Base-by-base conservation (phyloP, 352 stramenopile genomes). In the Phytophthora tubulina region DNA sequence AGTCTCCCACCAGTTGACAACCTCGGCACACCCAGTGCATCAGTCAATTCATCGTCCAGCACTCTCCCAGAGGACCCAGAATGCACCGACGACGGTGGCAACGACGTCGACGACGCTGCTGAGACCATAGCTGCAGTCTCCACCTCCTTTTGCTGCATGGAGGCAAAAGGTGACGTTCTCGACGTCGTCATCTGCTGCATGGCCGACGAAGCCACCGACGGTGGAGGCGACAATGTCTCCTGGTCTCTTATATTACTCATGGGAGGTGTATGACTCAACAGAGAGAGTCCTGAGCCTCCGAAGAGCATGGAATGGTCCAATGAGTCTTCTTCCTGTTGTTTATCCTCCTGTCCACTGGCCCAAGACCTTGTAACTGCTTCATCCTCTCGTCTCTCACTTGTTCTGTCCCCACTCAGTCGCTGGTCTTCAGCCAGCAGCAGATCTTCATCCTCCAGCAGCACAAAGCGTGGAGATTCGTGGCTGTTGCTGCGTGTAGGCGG, bases 231-330 rank as follows among this genome's bases (percentile, higher is more conserved):
- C 7, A 59, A 6, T 27, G 35, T 54, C 17, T 30, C 31, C 21
- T 52, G 45, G 7, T 60, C 54, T 67, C 48, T 45, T 1, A 21
- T 64, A 66, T 42, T 17, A 52, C 41, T 30, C 4, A 42, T 44
- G 3, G 46, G 55, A 3, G 55, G 41, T 6, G 42, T 59, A n/a
- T 45, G 33, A 54, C 51, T 70, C 2, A 48, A 67, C 27, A 48
- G 57, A 4, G 84, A 89, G 1, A 79, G 30, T 0, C 75, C 74
- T 2, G 81, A 89, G 5, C 72, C 73, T 0, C 73, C 81, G 7
- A 91, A 73, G 13, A 92, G 52, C 73, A 92, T 79, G 30, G 82
- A 92, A 2, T 76, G 64, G 49, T 90, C 79, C 36, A 92, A 73
- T 9, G 81, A 85, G 3, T 84, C n/a, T 4, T 64, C 33, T 35